phyloP scores from a whole-genome alignment of 2,329 filamentous ascomycete genomes.

The Ophiostoma triangulosporum region DNA sequence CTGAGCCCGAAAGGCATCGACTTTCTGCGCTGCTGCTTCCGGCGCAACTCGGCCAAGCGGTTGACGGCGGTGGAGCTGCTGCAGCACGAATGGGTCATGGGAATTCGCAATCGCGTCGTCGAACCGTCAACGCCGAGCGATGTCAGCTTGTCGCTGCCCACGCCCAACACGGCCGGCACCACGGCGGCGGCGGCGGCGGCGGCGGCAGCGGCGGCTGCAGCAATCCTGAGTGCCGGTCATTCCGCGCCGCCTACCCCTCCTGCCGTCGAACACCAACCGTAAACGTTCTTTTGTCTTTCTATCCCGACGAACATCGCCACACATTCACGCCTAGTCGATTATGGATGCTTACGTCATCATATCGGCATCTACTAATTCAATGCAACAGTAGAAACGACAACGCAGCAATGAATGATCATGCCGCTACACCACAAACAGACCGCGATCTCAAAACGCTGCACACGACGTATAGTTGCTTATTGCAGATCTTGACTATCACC shows the following conservation, averaged over 20 bases:
- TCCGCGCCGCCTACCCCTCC: neutral
- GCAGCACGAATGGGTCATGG: constrained; percentile 82
- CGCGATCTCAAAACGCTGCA: too few relatives aligned
- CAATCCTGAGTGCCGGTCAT: neutral
- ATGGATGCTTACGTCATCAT: too few relatives aligned
- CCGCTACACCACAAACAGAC: too few relatives aligned
- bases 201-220: neutral
- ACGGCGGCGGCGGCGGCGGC: constrained; percentile 13
- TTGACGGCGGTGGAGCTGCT: constrained; percentile 77
- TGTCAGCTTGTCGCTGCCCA: constrained; percentile 22
- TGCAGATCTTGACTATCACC: too few relatives aligned
- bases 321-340: too few relatives aligned
- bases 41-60: constrained; percentile 65
- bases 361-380: too few relatives aligned
- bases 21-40: constrained; percentile 77
- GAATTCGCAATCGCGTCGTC: constrained; percentile 50
- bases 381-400: too few relatives aligned
- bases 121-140: constrained; percentile 52
- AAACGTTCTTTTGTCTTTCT: too few relatives aligned
- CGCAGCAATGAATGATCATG: too few relatives aligned
- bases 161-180: neutral
- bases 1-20: constrained; percentile 75
- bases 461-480: too few relatives aligned
- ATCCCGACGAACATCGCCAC: too few relatives aligned
- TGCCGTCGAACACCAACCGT: neutral